A percentile compares a stretch with the other conserved stretches of the same genome.
Conservation (phyloP, 805 yeast genomes). For the Candida rishiriensis region DNA sequence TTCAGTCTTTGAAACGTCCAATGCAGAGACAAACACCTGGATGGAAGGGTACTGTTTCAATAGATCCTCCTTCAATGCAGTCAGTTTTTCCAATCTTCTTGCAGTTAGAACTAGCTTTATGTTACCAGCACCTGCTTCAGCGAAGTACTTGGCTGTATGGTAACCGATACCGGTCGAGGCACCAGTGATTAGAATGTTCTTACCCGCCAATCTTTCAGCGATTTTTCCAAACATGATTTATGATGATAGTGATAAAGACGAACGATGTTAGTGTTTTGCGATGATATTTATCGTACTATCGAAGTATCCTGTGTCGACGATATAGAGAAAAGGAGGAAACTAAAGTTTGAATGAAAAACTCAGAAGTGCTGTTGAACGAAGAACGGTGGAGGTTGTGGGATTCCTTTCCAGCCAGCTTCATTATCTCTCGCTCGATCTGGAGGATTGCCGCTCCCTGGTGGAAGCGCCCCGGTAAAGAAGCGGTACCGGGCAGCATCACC, state of each 20-base stretch:
- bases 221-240: slow-evolving; percentile 41
- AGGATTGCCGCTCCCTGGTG: no score
- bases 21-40: slow-evolving; percentile 29
- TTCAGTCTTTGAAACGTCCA: slow-evolving; percentile 39
- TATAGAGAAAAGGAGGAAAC: no score
- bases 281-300: no score
- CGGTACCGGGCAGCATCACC: no score
- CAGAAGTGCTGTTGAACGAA: no score
- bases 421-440: no score
- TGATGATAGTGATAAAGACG: not conserved
- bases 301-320: no score
- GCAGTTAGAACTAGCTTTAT: slow-evolving; percentile 48
- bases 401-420: no score
- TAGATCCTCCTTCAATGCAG: slow-evolving; percentile 35
- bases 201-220: slow-evolving; percentile 74
- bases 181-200: slow-evolving; percentile 85
- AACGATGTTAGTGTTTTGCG: no score
- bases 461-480: no score
- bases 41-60: slow-evolving; percentile 30
- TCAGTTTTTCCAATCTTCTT: slow-evolving; percentile 46
- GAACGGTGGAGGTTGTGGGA: no score
- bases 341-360: no score
- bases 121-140: slow-evolving; percentile 52
- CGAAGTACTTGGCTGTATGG: slow-evolving; percentile 85
- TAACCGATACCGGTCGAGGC: slow-evolving; percentile 95